Conservation (phyloP, 768 basidiomycete species). For the Lentinus tigrinus region DNA sequence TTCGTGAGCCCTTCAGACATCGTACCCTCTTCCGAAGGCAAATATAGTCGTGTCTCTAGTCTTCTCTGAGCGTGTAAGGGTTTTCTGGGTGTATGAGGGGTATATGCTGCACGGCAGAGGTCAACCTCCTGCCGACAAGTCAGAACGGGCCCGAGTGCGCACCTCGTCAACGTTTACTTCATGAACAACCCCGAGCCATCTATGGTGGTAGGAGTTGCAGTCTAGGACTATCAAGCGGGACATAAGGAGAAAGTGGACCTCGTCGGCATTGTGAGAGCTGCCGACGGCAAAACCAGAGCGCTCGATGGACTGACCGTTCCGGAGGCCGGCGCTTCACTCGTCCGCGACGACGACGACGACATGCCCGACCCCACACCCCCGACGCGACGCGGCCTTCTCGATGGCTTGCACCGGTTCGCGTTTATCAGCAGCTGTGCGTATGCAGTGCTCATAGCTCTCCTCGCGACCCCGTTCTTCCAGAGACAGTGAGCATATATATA, state of each 20-base stretch:
- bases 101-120: background rate
- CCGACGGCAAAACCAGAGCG: no score
- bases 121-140: no score
- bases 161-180: background rate
- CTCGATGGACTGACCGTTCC: no score
- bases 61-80: background rate
- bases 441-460: slow-evolving; percentile 46
- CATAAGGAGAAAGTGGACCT: no score
- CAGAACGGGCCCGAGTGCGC: background rate
- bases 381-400: slow-evolving; percentile 19
- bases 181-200: background rate
- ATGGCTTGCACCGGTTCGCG: slow-evolving; percentile 32
- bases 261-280: no score
- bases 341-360: background rate
- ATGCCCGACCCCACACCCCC: background rate
- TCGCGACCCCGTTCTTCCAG: slow-evolving; percentile 40
- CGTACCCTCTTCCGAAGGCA: no score
- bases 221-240: no score
- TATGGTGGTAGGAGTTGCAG: no score
- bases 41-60: no score
- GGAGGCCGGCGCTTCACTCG: no score
- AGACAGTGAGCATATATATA: slow-evolving; percentile 22
- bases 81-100: background rate
- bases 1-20: no score
- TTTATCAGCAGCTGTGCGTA: slow-evolving; percentile 53